Base-by-base conservation (phyloP, 2,329 filamentous ascomycete genomes). In the Calonectria pauciramosa region DNA sequence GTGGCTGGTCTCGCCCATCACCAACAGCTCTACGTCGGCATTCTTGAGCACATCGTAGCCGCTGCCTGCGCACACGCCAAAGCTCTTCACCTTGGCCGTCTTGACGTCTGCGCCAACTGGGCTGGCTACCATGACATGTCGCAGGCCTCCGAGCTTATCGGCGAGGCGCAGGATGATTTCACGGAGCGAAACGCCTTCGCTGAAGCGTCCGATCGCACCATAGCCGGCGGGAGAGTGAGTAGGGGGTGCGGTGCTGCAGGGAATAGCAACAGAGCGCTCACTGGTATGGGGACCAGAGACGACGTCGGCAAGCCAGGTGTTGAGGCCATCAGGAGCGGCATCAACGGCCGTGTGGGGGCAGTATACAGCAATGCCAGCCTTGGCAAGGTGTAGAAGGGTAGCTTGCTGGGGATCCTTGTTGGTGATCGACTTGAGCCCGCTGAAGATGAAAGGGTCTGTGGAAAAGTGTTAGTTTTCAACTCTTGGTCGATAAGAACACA, bases 321-420 rank as follows among this genome's bases (percentile, higher is more conserved):
- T 97, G 79, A 99, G 91, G 5, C 97, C 97, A 23, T 93, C 92
- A 0, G 93, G 91, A 0, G 95, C 95, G 49, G 95, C 95, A 85
- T 99, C 97, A 54, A 99, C 92, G 18, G 97, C 96, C 0, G 97
- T 99, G 86, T 99, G 97, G 0, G 97, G 97, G 78, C 94, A 96
- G 88, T 99, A 99, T 71, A 99, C 96, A 77, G 96, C 97, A 81
- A 99, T 95, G 44, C 96, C 96, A 84, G 94, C 92, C 76, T 95
- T 94, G 60, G 94, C 94, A 16, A 99, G 90, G 56, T 93, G 91
- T 5, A 99, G 89, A 38, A 99, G 91, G 9, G 95, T 95, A 54
- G 93, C 91, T 83, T 99, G 97, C 84, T 99, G 97, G 13, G 95
- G 91, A 82, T 99, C 94, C 75, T 90, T 90, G 63, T 96, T 91